These are phyloP conservation scores for Apophysomyces ossiformis DNA, from an alignment of 371 early-diverging fungal genomes.

Conservation along the genomic window DNA sequence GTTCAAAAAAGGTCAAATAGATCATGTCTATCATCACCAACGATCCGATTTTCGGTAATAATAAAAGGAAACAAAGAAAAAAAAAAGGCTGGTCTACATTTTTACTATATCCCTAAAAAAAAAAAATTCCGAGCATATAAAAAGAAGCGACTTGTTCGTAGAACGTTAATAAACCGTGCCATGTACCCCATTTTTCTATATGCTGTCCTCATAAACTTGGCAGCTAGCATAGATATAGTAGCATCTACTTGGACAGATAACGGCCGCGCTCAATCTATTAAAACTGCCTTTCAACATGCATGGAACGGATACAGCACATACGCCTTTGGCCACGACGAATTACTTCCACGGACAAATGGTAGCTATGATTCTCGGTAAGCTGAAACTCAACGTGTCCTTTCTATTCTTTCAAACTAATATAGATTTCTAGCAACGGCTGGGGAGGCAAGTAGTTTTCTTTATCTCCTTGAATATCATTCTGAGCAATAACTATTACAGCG, in stretches of 20 bases:
- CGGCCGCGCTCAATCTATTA: conserved; percentile 34
- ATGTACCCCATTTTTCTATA: neutral
- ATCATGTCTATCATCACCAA: conserved; percentile 7
- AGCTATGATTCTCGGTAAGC: conserved; percentile 75
- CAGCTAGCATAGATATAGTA: neutral
- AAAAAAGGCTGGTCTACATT: neutral
- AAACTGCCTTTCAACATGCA: conserved; percentile 65
- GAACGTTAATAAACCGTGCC: neutral
- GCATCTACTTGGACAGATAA: neutral
- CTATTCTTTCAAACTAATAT: conserved; percentile 1
- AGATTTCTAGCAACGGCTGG: conserved; percentile 47
- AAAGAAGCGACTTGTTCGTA: neutral
- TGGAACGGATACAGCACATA: conserved; percentile 78
- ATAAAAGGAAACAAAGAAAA: neutral
- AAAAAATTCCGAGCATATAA: neutral
- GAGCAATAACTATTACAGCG: conserved; percentile 29
- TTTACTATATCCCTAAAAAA: conserved; percentile 6
- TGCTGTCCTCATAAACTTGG: neutral
- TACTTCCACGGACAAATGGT: conserved; percentile 48
- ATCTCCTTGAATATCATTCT: neutral
- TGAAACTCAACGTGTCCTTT: conserved; percentile 49
- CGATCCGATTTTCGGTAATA: neutral
- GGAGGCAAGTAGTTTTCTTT: conserved; percentile 36
- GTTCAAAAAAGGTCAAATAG: conserved; percentile 9
- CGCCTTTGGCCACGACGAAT: conserved; percentile 68